Base-by-base conservation (phyloP, 768 basidiomycete species). In the Rhizopogon rudus region DNA sequence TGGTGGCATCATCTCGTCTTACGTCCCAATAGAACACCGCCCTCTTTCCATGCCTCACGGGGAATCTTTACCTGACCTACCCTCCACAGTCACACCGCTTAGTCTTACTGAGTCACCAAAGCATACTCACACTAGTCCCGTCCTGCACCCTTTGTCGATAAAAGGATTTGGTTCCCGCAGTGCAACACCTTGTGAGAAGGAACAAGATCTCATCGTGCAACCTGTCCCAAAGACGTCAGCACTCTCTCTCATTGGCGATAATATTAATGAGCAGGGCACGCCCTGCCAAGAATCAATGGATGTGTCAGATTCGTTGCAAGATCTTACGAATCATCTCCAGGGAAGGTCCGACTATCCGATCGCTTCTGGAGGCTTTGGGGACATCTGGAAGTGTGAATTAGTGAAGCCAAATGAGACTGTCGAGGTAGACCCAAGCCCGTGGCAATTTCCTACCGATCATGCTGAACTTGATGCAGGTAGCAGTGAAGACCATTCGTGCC, bases 81-180 rank as follows among this genome's bases (percentile, higher is more conserved):
- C 40, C 4, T 35, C 52, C 40, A 61, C 55, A 55, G 48, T 53
- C 25, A 10, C 49, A 22, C 28, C 37, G 4, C 33, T 39, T 31
- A 33, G 5, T 16, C 33, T 39, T 31, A 35, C 7, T 16, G 40
- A 44, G 14, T 10, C 52, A 12, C 10, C 45, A 25, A 40, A 61
- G 55, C 52, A 60, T 49, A 57, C 60, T 28, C 46, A 65, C 6
- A 58, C 63, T 16, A 63, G 62, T 1, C 63, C 75, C 2, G 55
- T 67, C 22, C 63, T 73, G 22, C 76, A 72, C 54, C 76, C 79
- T 5, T 70, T 70, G 25, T 75, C 78, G 0, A 60, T 80, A 52
- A 80, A 74, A 53, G 76, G 77, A 7, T 63, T 84, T 4, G 73
- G 81, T 35, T 77, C 83, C 0, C 75, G 71, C 54, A 84, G 83